phyloP scores from a whole-genome alignment of 768 basidiomycete species.

The Rossbeevera mucosa region DNA sequence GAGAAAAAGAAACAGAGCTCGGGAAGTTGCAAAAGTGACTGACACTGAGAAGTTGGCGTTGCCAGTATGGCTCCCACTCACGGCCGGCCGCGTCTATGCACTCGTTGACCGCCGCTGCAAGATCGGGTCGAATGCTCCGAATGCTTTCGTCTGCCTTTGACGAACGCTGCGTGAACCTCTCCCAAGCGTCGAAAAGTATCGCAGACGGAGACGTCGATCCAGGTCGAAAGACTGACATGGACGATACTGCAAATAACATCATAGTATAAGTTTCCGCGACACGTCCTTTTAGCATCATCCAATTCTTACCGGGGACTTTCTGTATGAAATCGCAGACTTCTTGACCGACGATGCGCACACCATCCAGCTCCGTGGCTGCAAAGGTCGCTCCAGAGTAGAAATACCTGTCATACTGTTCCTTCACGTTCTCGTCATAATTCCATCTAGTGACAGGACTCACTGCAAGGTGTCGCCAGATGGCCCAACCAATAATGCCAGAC shows the following conservation, averaged over 20 bases:
- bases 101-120: constrained; percentile 82
- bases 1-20: background rate
- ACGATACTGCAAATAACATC: constrained; percentile 49
- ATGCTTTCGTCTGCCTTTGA: constrained; percentile 94
- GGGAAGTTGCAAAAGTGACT: background rate
- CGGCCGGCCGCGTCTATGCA: constrained; percentile 91
- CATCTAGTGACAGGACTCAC: constrained; percentile 41
- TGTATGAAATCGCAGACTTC: constrained; percentile 86
- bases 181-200: constrained; percentile 89
- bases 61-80: constrained; percentile 91
- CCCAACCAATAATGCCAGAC: constrained; percentile 78
- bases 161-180: constrained; percentile 76
- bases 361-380: constrained; percentile 84
- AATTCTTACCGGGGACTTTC: constrained; percentile 77
- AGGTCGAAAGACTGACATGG: constrained; percentile 81
- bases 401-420: constrained; percentile 49
- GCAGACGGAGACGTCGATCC: constrained; percentile 91
- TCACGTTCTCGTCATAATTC: background rate
- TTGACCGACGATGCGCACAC: constrained; percentile 77
- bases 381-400: constrained; percentile 71
- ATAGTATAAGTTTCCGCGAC: background rate
- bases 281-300: background rate
- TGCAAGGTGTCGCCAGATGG: constrained; percentile 83
- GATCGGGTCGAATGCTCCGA: constrained; percentile 79
- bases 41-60: constrained; percentile 79